Evolutionary conservation across 805 yeast species (phyloP).

Genomic region (Kazachstania taianensis): DNA sequence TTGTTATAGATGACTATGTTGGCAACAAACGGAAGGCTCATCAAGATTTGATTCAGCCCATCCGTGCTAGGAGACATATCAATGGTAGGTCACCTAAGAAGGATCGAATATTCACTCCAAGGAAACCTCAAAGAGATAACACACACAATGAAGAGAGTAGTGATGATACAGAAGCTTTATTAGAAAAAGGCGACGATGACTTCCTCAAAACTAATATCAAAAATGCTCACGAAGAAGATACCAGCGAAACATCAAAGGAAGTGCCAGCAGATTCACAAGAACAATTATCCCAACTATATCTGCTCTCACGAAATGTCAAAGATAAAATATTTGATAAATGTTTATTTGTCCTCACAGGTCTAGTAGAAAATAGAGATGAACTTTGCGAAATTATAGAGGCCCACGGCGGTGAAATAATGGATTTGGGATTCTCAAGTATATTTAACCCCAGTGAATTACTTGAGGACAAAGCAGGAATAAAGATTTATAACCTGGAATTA

Average conservation of each 20-base stretch:
- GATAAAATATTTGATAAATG: conserved; percentile 27
- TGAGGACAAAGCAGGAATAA: conserved; percentile 4
- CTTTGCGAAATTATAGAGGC: conserved; percentile 29
- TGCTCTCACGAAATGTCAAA: not conserved
- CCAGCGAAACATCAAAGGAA: not conserved
- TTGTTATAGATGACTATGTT: conserved; percentile 7
- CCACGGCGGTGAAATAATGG: conserved; percentile 37
- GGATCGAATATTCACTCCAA: not conserved
- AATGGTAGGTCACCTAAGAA: conserved; percentile 4
- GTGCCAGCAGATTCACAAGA: not conserved
- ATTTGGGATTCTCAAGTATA: conserved; percentile 28
- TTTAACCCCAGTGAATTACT: conserved; percentile 9
- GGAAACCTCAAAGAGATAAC: not conserved
- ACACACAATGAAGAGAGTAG: not conserved
- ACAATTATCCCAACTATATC: not conserved
- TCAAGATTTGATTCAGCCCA: not conserved
- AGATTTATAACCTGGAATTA: too few relatives aligned
- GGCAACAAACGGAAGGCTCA: not conserved
- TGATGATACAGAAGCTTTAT: not conserved
- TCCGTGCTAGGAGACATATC: not conserved
- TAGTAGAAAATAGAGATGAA: conserved; percentile 24
- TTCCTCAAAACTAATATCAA: not conserved
- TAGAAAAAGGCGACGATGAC: not conserved
- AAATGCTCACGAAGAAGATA: not conserved
- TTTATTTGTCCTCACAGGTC: conserved; percentile 32